A percentile compares a stretch with the other conserved stretches of the same genome.
These are phyloP conservation scores for Backusella liffmaniae DNA, from an alignment of 192 early-diverging fungal species.

Conservation along the genomic window DNA sequence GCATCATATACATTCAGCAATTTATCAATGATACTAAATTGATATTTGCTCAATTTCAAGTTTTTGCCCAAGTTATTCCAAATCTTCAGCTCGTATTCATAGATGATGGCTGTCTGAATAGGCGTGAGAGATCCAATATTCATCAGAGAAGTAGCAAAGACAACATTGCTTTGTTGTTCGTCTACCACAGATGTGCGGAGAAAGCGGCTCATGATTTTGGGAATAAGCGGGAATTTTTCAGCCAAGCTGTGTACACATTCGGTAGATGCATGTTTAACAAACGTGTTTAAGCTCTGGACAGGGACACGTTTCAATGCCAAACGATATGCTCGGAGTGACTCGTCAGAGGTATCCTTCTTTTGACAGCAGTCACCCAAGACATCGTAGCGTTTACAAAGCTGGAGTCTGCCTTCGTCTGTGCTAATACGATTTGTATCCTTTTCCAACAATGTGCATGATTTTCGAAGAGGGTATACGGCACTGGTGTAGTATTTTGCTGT, in stretches of 20 bases:
- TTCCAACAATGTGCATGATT: conserved; percentile 35
- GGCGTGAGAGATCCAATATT: background rate
- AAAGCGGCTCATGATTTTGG: conserved; percentile 33
- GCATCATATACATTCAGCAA: conserved; percentile 31
- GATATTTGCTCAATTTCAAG: conserved; percentile 14
- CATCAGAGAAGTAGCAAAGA: conserved; percentile 14
- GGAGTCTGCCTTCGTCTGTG: conserved; percentile 23
- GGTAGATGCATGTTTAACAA: conserved; percentile 8
- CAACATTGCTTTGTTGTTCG: background rate
- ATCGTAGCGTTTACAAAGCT: conserved; percentile 49
- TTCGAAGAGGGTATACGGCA: conserved; percentile 40
- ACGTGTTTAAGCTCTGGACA: conserved; percentile 9
- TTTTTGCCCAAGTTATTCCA: conserved; percentile 8
- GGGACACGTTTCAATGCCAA: conserved; percentile 23
- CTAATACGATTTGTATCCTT: conserved; percentile 20
- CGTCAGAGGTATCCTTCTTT: conserved; percentile 36
- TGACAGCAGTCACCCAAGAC: conserved; percentile 37
- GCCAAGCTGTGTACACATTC: background rate
- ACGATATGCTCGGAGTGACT: conserved; percentile 16
- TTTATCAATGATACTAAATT: conserved; percentile 28
- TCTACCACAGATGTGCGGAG: conserved; percentile 22
- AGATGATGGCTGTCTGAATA: conserved; percentile 13
- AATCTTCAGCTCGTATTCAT: conserved; percentile 33
- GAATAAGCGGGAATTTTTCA: conserved; percentile 16
- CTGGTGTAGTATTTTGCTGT: conserved; percentile 22